Evolutionary conservation across 345 rosid species (phyloP), one percentile per base, ranked within the genome.

Genomic region (Arabidopsis arenosa): DNA sequence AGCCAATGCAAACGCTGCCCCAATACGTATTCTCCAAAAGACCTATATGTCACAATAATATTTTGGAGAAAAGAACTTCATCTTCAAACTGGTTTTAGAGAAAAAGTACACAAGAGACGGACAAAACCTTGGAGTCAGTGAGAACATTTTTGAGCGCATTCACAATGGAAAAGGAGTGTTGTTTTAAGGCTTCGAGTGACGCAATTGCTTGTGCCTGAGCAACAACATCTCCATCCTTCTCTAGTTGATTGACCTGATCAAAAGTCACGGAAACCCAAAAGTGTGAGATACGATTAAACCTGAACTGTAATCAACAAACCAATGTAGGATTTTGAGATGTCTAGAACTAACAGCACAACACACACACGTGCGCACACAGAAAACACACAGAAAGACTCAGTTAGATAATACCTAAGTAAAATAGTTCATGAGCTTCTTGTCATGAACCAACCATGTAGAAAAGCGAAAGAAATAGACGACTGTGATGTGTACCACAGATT

Each of bases 181-280:
- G 96, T 18, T 88, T 93, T 53, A 92, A 84, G 60, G 92, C 79
- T 80, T 86, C 90, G 59, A 94, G 79, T 28, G 94, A 86, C 17
- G 85, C 69, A 28, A 94, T 86, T 43, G 98, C 96, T 75, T 92
- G 98, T 65, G 97, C 84, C 79, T 94, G 98, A 36, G 97, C 97
- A 75, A 92, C 92, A 80, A 94, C 97, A 84, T 94, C 98, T 75
- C 87, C 93, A 79, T 94, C 98, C 81, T 89, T 94, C 90, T 94
- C 98, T 77, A 92, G 68, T 80, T 92, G 92, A 84, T 89, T 94
- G 69, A 94, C 86, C 98, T 94, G 85, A 76, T 70, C 63, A 61
- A 59, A 40, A 78, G 49, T 78, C 47, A 78, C 66, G 72, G 17
- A 75, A 68, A 61, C 68, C 36, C 51, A 48, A 45, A 68, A 32